Conservation (phyloP, 2,329 filamentous ascomycete species). For the Delphinella strobiligena region DNA sequence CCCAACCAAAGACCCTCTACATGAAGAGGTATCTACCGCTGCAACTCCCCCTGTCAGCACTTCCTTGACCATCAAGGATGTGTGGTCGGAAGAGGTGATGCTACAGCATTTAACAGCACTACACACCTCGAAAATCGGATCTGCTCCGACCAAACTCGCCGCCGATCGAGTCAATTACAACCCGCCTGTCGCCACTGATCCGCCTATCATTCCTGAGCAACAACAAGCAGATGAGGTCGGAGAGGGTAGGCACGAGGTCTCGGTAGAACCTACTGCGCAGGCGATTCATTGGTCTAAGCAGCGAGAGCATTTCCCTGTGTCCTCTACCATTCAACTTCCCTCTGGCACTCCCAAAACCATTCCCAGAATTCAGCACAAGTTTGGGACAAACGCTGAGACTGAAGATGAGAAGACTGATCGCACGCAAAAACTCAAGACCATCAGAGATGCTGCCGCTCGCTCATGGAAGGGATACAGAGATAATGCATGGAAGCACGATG, state of each 20-base stretch:
- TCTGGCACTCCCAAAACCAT: conserved; percentile 57
- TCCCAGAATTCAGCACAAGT: conserved; percentile 64
- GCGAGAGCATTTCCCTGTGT: conserved; percentile 58
- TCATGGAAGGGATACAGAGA: conserved; percentile 75
- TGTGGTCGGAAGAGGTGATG: too few relatives aligned
- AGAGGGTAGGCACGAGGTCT: too few relatives aligned
- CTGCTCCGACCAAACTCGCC: too few relatives aligned
- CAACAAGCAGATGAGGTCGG: too few relatives aligned
- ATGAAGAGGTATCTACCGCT: background rate
- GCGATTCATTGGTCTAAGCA: conserved; percentile 61
- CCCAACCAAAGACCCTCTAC: background rate
- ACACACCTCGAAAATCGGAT: too few relatives aligned
- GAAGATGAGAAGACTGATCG: conserved; percentile 48
- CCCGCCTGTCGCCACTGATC: too few relatives aligned
- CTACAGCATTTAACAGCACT: too few relatives aligned
- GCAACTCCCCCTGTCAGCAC: background rate
- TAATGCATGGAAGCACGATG: conserved; percentile 76
- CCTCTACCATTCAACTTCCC: conserved; percentile 64
- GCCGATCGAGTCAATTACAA: too few relatives aligned
- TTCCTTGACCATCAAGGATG: too few relatives aligned
- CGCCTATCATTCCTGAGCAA: conserved; percentile 1
- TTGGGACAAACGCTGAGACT: conserved; percentile 54
- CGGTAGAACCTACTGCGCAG: conserved; percentile 8
- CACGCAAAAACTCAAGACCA: conserved; percentile 48
- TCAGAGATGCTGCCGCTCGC: conserved; percentile 63